Percentiles rank a stretch among this genome's conserved stretches.
Conservation (phyloP, 2,329 filamentous ascomycete species). For the Myotisia sp. region DNA sequence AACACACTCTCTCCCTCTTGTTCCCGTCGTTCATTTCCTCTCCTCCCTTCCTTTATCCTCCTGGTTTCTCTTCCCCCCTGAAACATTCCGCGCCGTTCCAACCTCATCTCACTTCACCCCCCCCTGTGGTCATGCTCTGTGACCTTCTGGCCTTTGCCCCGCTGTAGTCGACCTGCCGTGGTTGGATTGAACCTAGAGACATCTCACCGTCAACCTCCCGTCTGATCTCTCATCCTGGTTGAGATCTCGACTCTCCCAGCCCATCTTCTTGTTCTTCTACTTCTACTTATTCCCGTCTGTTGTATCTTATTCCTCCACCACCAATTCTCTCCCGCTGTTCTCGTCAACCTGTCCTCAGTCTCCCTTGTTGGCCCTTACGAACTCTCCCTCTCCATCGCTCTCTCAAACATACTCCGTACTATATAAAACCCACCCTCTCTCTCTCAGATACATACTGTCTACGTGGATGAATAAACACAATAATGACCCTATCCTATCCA, state of each 20-base stretch:
- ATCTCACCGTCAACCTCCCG: too few relatives aligned
- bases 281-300: constrained; percentile 7
- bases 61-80: background rate
- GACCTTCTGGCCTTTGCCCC: too few relatives aligned
- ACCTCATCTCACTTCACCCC: too few relatives aligned
- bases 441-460: too few relatives aligned
- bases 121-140: too few relatives aligned
- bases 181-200: too few relatives aligned
- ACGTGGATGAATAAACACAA: constrained; percentile 8
- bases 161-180: too few relatives aligned
- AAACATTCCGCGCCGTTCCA: too few relatives aligned
- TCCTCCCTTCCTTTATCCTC: constrained; percentile 7
- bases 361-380: constrained; percentile 1
- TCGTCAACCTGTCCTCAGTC: constrained; percentile 7
- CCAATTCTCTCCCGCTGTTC: constrained; percentile 12
- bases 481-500: constrained; percentile 5
- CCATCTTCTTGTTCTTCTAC: background rate
- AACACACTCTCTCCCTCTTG: constrained; percentile 10
- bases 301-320: too few relatives aligned
- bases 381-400: constrained; percentile 3
- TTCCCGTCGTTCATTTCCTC: constrained; percentile 9
- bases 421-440: constrained; percentile 4
- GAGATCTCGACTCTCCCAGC: too few relatives aligned
- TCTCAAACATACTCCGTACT: constrained; percentile 11
- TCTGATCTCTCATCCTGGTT: too few relatives aligned